phyloP scores from a whole-genome alignment of 192 early-diverging fungal genomes.

The Thoreauomyces humboldtii region DNA sequence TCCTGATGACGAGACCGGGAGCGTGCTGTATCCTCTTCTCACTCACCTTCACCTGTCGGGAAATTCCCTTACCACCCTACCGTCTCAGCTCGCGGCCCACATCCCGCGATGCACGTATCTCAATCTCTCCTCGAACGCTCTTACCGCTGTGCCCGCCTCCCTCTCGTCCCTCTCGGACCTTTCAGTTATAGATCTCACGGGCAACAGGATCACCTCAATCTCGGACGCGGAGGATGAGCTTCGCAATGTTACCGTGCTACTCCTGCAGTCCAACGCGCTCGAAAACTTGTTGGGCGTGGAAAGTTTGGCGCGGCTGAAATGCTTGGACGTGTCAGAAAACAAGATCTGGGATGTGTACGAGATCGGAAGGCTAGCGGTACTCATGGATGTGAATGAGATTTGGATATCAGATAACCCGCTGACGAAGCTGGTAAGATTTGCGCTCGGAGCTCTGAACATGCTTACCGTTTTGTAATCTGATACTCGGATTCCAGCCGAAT shows the following conservation, averaged over 20 bases:
- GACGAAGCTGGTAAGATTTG: constrained; percentile 37
- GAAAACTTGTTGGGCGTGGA: constrained; percentile 36
- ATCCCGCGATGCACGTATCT: constrained; percentile 20
- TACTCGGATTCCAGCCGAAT: constrained; percentile 28
- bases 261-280: constrained; percentile 26
- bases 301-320: constrained; percentile 24
- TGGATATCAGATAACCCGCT: constrained; percentile 36
- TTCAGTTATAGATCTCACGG: constrained; percentile 10
- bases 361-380: constrained; percentile 24
- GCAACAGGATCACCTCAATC: constrained; percentile 33
- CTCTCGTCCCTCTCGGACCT: constrained; percentile 24
- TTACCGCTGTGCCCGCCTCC: constrained; percentile 21
- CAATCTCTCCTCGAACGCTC: constrained; percentile 31
- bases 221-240: constrained; percentile 17
- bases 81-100: constrained; percentile 7
- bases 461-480: too few species aligned
- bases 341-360: constrained; percentile 48
- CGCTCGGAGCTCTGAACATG: background rate
- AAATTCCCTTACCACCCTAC: constrained; percentile 18
- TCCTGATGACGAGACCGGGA: constrained; percentile 11
- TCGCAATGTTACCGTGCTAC: constrained; percentile 20
- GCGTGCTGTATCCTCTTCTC: constrained; percentile 15
- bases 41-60: constrained; percentile 25
- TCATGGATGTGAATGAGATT: constrained; percentile 35
- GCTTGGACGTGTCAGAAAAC: constrained; percentile 38